These are phyloP conservation scores for Pleoardoris graminearum DNA, from an alignment of 2,329 filamentous ascomycete genomes.

Conservation along the genomic window DNA sequence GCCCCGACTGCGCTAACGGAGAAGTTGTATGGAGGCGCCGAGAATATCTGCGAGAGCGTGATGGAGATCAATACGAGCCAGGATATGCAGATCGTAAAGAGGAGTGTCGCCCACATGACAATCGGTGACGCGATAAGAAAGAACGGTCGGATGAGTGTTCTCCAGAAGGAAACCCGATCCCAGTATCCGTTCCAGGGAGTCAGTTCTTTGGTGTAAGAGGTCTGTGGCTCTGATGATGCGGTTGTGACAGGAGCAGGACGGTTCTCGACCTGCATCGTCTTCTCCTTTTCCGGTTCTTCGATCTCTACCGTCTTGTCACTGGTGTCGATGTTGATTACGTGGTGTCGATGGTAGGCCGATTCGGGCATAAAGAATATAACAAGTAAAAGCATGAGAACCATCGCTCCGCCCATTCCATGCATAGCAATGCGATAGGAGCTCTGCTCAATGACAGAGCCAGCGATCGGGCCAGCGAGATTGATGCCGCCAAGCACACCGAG, in stretches of 20 bases:
- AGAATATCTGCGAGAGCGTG: slow-evolving; percentile 32
- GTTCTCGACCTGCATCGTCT: slow-evolving; percentile 15
- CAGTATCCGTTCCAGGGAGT: slow-evolving; percentile 25
- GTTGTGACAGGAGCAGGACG: neutral
- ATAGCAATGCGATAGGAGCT: slow-evolving; percentile 24
- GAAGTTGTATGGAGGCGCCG: slow-evolving; percentile 30
- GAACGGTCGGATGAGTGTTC: slow-evolving; percentile 26
- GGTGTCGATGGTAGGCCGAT: slow-evolving; percentile 18
- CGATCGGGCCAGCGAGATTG: slow-evolving; percentile 28
- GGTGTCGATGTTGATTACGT: slow-evolving; percentile 25
- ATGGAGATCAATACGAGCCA: slow-evolving; percentile 33
- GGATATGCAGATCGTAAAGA: slow-evolving; percentile 33
- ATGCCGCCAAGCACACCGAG: slow-evolving; percentile 30
- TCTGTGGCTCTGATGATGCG: slow-evolving; percentile 4
- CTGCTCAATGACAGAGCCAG: slow-evolving; percentile 28
- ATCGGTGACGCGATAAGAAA: slow-evolving; percentile 21
- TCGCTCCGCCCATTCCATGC: slow-evolving; percentile 29
- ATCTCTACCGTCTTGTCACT: slow-evolving; percentile 14
- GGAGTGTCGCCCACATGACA: slow-evolving; percentile 28
- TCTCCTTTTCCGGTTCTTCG: slow-evolving; percentile 15
- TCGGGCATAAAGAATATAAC: slow-evolving; percentile 33
- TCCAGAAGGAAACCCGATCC: slow-evolving; percentile 26
- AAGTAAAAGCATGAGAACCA: slow-evolving; percentile 25
- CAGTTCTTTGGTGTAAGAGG: slow-evolving; percentile 16
- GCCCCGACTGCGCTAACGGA: slow-evolving; percentile 27